These are phyloP conservation scores for Russula lepida DNA, from an alignment of 768 basidiomycete species.

Conservation along the genomic window DNA sequence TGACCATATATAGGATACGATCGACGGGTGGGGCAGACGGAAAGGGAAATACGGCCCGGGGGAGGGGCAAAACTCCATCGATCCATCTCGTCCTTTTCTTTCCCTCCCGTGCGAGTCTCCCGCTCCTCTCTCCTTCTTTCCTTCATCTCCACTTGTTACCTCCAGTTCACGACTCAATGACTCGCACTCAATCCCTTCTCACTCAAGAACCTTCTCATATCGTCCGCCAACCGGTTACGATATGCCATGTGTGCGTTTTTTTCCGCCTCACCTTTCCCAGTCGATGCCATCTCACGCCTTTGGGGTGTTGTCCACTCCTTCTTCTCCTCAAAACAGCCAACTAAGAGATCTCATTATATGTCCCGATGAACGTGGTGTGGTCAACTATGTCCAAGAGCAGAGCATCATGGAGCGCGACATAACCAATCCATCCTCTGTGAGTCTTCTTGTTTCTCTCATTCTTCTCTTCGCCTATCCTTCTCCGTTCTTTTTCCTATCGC, in stretches of 20 bases:
- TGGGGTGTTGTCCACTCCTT: slow-evolving; percentile 5
- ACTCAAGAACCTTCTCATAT: slow-evolving; percentile 37
- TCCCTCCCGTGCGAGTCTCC: background rate
- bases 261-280: background rate
- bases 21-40: background rate
- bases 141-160: background rate
- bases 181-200: slow-evolving; percentile 39
- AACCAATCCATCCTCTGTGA: slow-evolving; percentile 37
- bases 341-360: slow-evolving; percentile 72
- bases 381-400: slow-evolving; percentile 49
- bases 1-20: background rate
- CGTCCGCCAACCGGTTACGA: slow-evolving; percentile 39
- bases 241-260: slow-evolving; percentile 50
- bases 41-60: background rate
- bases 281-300: background rate
- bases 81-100: too few species aligned
- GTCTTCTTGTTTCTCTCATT: slow-evolving; percentile 21
- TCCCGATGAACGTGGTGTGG: slow-evolving; percentile 53
- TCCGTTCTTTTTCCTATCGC: background rate
- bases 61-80: background rate
- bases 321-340: slow-evolving; percentile 39
- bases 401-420: slow-evolving; percentile 58
- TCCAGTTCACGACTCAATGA: slow-evolving; percentile 33
- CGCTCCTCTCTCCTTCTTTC: background rate
- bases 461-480: too few species aligned